Evolutionary conservation across 768 basidiomycete species (phyloP).

Genomic region (Podaxis sp.): DNA sequence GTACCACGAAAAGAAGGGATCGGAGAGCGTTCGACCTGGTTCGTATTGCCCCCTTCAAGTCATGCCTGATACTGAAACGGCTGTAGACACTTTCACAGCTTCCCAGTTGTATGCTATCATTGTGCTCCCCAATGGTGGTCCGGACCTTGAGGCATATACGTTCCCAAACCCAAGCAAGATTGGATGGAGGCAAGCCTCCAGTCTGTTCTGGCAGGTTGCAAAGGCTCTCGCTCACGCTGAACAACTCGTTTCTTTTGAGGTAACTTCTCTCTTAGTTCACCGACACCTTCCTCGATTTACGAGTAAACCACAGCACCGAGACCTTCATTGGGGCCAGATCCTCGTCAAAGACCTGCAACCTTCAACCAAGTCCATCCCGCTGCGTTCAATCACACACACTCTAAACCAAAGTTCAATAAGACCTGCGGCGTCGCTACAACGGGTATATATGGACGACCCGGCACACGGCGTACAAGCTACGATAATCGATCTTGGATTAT

Average conservation of each 20-base stretch:
- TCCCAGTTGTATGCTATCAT: slow-evolving; percentile 88
- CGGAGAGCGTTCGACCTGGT: slow-evolving; percentile 88
- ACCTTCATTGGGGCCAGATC: slow-evolving; percentile 98
- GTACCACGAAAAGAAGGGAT: slow-evolving; percentile 72
- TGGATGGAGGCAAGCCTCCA: slow-evolving; percentile 86
- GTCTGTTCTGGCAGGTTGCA: slow-evolving; percentile 89
- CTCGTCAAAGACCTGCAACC: slow-evolving; percentile 62
- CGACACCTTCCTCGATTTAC: not conserved
- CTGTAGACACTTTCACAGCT: slow-evolving; percentile 68
- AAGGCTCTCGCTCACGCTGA: slow-evolving; percentile 81
- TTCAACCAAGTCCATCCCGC: slow-evolving; percentile 17
- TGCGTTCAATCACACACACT: slow-evolving; percentile 29
- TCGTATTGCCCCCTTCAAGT: slow-evolving; percentile 14
- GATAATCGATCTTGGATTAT: slow-evolving; percentile 92
- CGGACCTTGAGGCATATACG: slow-evolving; percentile 83
- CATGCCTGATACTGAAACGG: slow-evolving; percentile 1
- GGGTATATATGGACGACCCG: slow-evolving; percentile 62
- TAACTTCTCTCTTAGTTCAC: slow-evolving; percentile 31
- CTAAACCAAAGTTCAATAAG: slow-evolving; percentile 27
- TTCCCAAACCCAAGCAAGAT: slow-evolving; percentile 56
- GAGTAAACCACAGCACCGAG: slow-evolving; percentile 82
- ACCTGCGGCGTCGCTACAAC: slow-evolving; percentile 15
- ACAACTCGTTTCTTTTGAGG: slow-evolving; percentile 82
- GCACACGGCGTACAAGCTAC: slow-evolving; percentile 74
- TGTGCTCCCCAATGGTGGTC: slow-evolving; percentile 86